These are phyloP conservation scores for Lipomyces lipofer DNA, from an alignment of 805 yeast genomes.

Conservation along the genomic window DNA sequence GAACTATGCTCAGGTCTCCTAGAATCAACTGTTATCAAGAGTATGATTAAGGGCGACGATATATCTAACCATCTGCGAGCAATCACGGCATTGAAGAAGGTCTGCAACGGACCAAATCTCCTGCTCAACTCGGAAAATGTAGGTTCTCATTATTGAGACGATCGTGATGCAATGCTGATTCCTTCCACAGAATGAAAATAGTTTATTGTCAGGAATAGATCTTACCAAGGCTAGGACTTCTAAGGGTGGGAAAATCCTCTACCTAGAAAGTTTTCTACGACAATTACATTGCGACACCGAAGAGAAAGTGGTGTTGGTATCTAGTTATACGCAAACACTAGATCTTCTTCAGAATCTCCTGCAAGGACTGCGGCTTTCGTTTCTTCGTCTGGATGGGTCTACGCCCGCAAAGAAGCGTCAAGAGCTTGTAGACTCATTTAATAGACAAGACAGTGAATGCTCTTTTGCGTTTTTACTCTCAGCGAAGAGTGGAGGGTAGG, in stretches of 20 bases:
- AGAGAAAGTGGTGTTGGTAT: slow-evolving; percentile 83
- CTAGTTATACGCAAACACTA: slow-evolving; percentile 84
- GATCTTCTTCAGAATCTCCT: slow-evolving; percentile 69
- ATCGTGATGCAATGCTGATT: not conserved
- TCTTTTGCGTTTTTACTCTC: slow-evolving; percentile 73
- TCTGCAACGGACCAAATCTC: slow-evolving; percentile 79
- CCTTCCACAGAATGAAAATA: not conserved
- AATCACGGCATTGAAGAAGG: slow-evolving; percentile 72
- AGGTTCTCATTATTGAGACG: not conserved
- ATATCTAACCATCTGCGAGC: slow-evolving; percentile 54
- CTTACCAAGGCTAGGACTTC: slow-evolving; percentile 9
- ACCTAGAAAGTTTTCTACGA: slow-evolving; percentile 57
- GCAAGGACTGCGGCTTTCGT: slow-evolving; percentile 50
- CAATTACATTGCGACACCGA: slow-evolving; percentile 47
- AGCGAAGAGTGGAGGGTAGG: slow-evolving; percentile 82
- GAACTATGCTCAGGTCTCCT: slow-evolving; percentile 55
- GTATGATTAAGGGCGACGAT: slow-evolving; percentile 39
- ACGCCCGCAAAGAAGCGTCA: slow-evolving; percentile 70
- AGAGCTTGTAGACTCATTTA: slow-evolving; percentile 66
- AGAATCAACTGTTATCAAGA: slow-evolving; percentile 38
- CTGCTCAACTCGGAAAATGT: slow-evolving; percentile 37
- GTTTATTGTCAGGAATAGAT: slow-evolving; percentile 13
- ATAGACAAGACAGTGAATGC: slow-evolving; percentile 44
- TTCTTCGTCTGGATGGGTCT: slow-evolving; percentile 76
- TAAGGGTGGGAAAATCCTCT: slow-evolving; percentile 62